phyloP scores from a whole-genome alignment of 1,139 yeast genomes.

The Saccharomyces hybrid region DNA sequence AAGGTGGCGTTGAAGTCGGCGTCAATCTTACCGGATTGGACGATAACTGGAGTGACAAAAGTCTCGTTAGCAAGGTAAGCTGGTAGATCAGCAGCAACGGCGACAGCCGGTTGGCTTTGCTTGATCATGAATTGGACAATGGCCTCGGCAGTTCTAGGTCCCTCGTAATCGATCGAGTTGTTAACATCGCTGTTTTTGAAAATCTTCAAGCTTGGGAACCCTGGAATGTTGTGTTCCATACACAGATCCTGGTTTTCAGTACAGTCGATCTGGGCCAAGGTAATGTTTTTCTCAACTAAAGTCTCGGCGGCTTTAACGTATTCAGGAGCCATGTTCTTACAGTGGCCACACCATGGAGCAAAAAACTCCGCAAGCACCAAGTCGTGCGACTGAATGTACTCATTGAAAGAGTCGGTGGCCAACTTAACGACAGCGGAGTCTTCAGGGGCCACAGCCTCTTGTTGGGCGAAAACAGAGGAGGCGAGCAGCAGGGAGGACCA shows the following conservation, averaged over 20 bases:
- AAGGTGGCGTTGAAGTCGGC: constrained; percentile 25
- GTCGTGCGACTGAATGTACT: constrained; percentile 63
- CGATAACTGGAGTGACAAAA: constrained; percentile 36
- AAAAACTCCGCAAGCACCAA: constrained; percentile 89
- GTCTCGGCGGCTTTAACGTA: constrained; percentile 76
- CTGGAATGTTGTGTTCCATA: constrained; percentile 64
- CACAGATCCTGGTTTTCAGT: constrained; percentile 80
- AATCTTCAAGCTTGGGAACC: constrained; percentile 88
- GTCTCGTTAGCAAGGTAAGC: constrained; percentile 41
- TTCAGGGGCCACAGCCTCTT: constrained; percentile 66
- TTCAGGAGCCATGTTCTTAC: constrained; percentile 91
- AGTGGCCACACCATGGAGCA: constrained; percentile 99
- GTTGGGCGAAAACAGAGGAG: constrained; percentile 22
- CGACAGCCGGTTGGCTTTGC: constrained; percentile 77
- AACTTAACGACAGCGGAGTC: constrained; percentile 86
- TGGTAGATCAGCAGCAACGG: constrained; percentile 45
- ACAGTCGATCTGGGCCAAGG: constrained; percentile 90
- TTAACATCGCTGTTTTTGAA: constrained; percentile 54
- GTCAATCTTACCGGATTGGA: constrained; percentile 21
- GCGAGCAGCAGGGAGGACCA: constrained; percentile 8
- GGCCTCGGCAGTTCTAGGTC: constrained; percentile 76
- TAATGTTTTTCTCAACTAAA: constrained; percentile 58
- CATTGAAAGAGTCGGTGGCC: constrained; percentile 52
- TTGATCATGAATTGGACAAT: constrained; percentile 75
- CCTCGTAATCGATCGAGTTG: constrained; percentile 57